Conservation (phyloP, 768 basidiomycete species). For the Mycena floridula region DNA sequence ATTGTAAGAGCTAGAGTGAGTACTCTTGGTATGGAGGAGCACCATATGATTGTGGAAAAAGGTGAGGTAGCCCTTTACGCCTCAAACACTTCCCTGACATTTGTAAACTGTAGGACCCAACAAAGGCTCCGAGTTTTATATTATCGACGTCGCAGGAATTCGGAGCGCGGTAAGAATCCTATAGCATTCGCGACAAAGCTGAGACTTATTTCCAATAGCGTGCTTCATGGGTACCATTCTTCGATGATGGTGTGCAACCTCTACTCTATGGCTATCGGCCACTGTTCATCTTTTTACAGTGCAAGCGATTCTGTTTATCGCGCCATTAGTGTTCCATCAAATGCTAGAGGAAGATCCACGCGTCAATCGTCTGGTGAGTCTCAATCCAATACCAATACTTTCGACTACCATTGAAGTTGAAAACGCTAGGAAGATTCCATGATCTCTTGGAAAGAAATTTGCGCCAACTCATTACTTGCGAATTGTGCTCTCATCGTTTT, state of each 20-base stretch:
- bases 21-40: slow-evolving; percentile 72
- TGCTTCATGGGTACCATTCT: slow-evolving; percentile 69
- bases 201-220: slow-evolving; percentile 36
- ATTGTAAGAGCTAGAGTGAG: slow-evolving; percentile 71
- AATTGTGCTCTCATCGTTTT: slow-evolving; percentile 66
- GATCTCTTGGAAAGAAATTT: slow-evolving; percentile 64
- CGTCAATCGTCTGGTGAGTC: slow-evolving; percentile 58
- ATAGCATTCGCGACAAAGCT: too few relatives aligned
- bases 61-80: slow-evolving; percentile 25
- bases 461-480: slow-evolving; percentile 53
- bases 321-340: slow-evolving; percentile 70
- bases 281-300: slow-evolving; percentile 30
- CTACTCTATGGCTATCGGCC: neutral
- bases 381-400: neutral
- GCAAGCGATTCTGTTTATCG: slow-evolving; percentile 79
- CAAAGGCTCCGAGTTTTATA: slow-evolving; percentile 52
- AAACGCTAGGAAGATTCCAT: slow-evolving; percentile 62
- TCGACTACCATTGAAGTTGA: neutral
- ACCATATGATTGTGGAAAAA: slow-evolving; percentile 52
- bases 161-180: slow-evolving; percentile 44
- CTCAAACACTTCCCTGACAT: neutral
- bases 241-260: slow-evolving; percentile 51
- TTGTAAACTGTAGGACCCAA: slow-evolving; percentile 14
- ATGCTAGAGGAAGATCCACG: slow-evolving; percentile 61
- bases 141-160: slow-evolving; percentile 67